Base-by-base conservation (phyloP, 2,329 filamentous ascomycete genomes). In the Fusarium ambrosium region DNA sequence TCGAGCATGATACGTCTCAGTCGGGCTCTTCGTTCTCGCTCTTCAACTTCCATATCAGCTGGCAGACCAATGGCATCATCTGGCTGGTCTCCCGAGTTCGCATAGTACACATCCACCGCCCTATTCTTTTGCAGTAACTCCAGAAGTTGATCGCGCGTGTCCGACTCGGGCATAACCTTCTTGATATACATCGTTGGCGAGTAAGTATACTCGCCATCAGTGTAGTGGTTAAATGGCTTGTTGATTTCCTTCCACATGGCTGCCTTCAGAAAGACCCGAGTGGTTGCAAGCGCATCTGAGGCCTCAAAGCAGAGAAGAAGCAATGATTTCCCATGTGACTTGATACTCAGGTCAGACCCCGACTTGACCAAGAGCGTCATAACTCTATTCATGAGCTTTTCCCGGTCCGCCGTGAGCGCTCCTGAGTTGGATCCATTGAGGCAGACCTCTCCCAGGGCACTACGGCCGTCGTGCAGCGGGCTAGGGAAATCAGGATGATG, bases 401-500 rank as follows among this genome's bases (percentile, higher is more conserved):
- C 87, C 32, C 85, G 84, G 4, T 85, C 83, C 0, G 84, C 79
- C 0, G 84, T 86, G 39, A 89, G 82, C 16, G 85, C 82, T 4
- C 83, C 84, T 0, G 80, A 81, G 64, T 87, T 84, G 1, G 88
- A 86, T 0, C 88, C 88, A 65, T 88, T 88, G 8, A 90, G 82
- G 69, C 91, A 93, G 4, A 93, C 82, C 70, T 93, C 91, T 0
- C 88, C 91, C 0, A 94, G 83, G 0, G 91, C 90, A 68, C 88
- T 91, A 53, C 92, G 87, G 0, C 92, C 92, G 18, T 86, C 87
- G 73, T 93, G 91, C 1, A 91, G 82, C 4, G 88, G 86, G 62
- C 89, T 92, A 0, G 91, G 91, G 65, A 92, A 93, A 77, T 93
- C 91, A 0, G 90, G 86, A 18, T 92, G 89, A 69, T 93, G 91